These are phyloP conservation scores for Diaporthe vexans DNA, from an alignment of 2,329 filamentous ascomycete species.

Conservation along the genomic window DNA sequence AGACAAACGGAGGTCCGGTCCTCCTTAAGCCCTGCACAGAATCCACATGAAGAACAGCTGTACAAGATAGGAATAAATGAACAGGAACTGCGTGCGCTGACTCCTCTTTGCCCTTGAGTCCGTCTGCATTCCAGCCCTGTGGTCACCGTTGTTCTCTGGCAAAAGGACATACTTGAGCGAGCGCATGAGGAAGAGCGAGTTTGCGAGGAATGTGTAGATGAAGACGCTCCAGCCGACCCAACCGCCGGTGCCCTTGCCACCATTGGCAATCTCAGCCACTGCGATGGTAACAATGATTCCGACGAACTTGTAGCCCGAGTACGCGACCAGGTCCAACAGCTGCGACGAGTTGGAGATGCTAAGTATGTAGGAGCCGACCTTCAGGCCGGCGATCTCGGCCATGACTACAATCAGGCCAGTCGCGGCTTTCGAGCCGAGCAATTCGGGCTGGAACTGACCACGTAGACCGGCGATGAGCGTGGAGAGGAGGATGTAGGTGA, in stretches of 20 bases:
- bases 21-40: constrained; percentile 61
- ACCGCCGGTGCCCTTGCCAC: constrained; percentile 84
- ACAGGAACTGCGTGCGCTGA: constrained; percentile 91
- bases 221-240: constrained; percentile 93
- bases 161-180: constrained; percentile 96
- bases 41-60: constrained; percentile 96
- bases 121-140: constrained; percentile 71
- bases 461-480: constrained; percentile 90
- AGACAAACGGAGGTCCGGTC: neutral
- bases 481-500: constrained; percentile 96
- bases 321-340: constrained; percentile 92
- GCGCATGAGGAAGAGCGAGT: constrained; percentile 94
- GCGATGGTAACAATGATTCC: constrained; percentile 92
- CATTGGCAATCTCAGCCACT: constrained; percentile 82
- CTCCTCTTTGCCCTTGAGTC: constrained; percentile 89
- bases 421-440: constrained; percentile 90
- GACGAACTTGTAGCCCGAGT: constrained; percentile 98
- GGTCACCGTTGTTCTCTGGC: constrained; percentile 81
- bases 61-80: constrained; percentile 93
- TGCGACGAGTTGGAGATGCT: constrained; percentile 96
- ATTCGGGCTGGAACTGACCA: constrained; percentile 93
- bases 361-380: constrained; percentile 92
- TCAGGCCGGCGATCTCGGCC: constrained; percentile 90
- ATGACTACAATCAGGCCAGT: constrained; percentile 86
- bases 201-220: constrained; percentile 91